Conservation (phyloP, 2,329 filamentous ascomycete species). For the Clarireedia sp. region DNA sequence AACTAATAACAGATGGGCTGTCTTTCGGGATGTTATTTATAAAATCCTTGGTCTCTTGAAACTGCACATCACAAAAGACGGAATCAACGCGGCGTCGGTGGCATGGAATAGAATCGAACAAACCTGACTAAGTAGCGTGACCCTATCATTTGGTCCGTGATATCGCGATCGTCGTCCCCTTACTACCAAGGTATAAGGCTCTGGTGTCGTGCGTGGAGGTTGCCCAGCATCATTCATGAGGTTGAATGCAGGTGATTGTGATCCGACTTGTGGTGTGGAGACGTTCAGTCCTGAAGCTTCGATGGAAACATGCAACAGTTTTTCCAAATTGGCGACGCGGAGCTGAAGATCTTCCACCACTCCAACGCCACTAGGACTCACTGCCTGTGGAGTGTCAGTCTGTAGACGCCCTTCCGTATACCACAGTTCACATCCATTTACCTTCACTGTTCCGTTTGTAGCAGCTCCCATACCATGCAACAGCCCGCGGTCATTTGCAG, state of each 20-base stretch:
- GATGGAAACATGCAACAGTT: slow-evolving; percentile 3
- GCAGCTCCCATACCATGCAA: too few relatives aligned
- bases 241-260: background rate
- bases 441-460: too few relatives aligned
- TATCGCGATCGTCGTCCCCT: slow-evolving; percentile 6
- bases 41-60: slow-evolving; percentile 3
- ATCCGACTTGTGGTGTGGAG: background rate
- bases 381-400: background rate
- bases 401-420: background rate
- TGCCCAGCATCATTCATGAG: background rate
- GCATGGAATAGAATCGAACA: background rate
- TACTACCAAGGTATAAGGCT: slow-evolving; percentile 1
- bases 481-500: background rate
- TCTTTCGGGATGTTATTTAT: slow-evolving; percentile 7
- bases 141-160: slow-evolving; percentile 9
- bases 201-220: background rate
- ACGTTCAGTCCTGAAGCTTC: background rate
- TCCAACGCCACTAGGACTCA: background rate
- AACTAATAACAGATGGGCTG: background rate
- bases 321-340: slow-evolving; percentile 6
- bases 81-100: background rate
- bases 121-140: slow-evolving; percentile 3
- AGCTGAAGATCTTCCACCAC: slow-evolving; percentile 8
- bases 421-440: too few relatives aligned
- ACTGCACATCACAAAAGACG: background rate